Base-by-base conservation (phyloP, 169 alveolate genomes). In the Plasmodium coatneyi region DNA sequence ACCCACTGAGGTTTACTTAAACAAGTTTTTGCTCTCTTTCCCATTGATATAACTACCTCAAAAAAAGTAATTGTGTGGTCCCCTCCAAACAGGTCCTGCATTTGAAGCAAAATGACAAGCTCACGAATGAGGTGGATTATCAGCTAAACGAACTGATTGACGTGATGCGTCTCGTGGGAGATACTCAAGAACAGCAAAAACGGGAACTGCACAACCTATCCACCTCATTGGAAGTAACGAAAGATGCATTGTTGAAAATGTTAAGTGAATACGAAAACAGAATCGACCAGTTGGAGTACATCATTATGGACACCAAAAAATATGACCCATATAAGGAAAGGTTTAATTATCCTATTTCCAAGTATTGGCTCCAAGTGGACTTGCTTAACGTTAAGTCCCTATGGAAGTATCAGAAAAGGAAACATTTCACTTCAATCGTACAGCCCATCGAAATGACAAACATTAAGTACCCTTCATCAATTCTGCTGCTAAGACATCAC, bases 231-330 rank as follows among this genome's bases (percentile, higher is more conserved):
- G 91, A 89, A 60, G 74, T 56, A 80, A 89, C 91, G 72, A 89
- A 89, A 89, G 36, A 79, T 79, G 80, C 94, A 7, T 34, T 89
- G 3, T 78, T 79, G n/a, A 89, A 89, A 89, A 89, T 89, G 89
- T 36, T 89, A 89, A 80, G 82, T 43, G 94, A 89, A 80, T 89
- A 89, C 49, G 94, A 89, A 89, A 89, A 89, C 22, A 79, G 94
- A 89, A 89, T 89, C 71, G 83, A 79, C 82, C 94, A 89, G 34
- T 32, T 89, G 25, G 94, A 89, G 71, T 89, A 89, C 71, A 39
- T 12, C 52, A 89, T 80, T 25, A 89, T 89, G 94, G 94, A 89
- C 10, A 41, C 36, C 46, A 89, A 89, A 80, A 70, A 66, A 79
- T 89, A 79, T 89, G 94, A 89, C 71, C 94, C 94, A 34, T 89